Evolutionary conservation across 1,284 basidiomycete genomes (phyloP), one percentile per base, ranked within the genome.

Genomic region (Anthracocystis panici-leucophaei): DNA sequence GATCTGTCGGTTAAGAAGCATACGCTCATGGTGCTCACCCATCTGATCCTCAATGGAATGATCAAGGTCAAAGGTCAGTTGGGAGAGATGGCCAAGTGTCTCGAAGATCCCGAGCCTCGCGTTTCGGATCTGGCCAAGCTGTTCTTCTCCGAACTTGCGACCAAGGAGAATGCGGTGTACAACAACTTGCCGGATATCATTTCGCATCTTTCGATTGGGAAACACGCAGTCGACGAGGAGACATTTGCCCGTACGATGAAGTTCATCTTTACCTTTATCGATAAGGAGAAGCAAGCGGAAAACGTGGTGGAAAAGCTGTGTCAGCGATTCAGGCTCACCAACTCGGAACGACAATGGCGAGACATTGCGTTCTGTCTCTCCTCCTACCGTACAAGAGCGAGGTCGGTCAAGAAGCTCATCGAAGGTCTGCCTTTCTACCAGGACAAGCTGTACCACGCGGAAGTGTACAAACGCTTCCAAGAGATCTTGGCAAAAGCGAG

Each of bases 61-160:
- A 94, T 97, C 88, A 99, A 99, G 86, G 96, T 98, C 83, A 99
- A 99, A 86, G 97, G 97, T 1, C 96, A 99, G 85, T 88, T 98
- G 4, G 96, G 97, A 35, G 97, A 98, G 88, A 97, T 99, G 95
- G 97, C 96, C 35, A 99, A 99, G 87, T 99, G 96, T 82, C 87
- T 99, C 21, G 94, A 98, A 86, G 95, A 99, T 86, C 88, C 90
- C n/a, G 96, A 98, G 50, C 89, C 89, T 62, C 88, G 95, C 11
- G 93, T 99, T 67, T 90, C 92, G 16, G 95, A 98, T 82, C 89
- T 99, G 20, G 95, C 97, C 42, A 97, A 95, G 86, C 86, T 99
- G 59, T 99, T 99, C 90, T 99, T 99, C 88, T 92, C 91, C 25
- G 95, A 99, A 83, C 87, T 99, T 41, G 92, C 94, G 38, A 95